Conservation (phyloP, 805 yeast genomes). For the Kurtzmaniella cleridarum region DNA sequence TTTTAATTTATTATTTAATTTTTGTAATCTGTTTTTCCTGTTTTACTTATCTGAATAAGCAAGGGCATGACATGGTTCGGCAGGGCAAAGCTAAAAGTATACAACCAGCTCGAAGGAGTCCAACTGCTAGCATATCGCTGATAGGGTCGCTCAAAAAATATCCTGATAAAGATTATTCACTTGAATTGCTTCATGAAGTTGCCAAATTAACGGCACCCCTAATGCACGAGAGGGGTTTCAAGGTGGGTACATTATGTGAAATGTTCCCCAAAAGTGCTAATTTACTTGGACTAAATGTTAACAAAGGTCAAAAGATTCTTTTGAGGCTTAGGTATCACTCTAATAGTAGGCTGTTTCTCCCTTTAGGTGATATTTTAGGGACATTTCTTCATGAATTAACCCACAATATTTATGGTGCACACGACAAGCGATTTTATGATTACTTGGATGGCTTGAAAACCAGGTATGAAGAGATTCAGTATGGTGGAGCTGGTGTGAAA, state of each 20-base stretch:
- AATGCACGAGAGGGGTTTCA: slow-evolving; percentile 61
- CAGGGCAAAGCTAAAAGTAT: slow-evolving; percentile 3
- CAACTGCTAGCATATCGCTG: slow-evolving; percentile 28
- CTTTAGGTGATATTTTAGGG: slow-evolving; percentile 63
- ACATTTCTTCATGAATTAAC: slow-evolving; percentile 86
- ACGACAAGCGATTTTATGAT: slow-evolving; percentile 64
- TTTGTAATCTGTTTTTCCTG: background rate
- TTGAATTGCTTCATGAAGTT: slow-evolving; percentile 56
- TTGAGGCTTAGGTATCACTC: slow-evolving; percentile 60
- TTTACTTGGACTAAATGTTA: slow-evolving; percentile 78
- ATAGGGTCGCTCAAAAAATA: slow-evolving; percentile 34
- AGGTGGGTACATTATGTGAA: slow-evolving; percentile 67
- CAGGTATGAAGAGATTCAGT: slow-evolving; percentile 41
- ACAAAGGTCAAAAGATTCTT: slow-evolving; percentile 67
- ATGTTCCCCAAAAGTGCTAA: slow-evolving; percentile 67
- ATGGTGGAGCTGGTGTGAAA: slow-evolving; percentile 32
- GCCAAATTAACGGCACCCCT: slow-evolving; percentile 73
- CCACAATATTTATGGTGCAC: slow-evolving; percentile 79
- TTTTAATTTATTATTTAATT: background rate
- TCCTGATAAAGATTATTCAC: slow-evolving; percentile 33
- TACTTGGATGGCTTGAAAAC: slow-evolving; percentile 56
- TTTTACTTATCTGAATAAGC: slow-evolving; percentile 1
- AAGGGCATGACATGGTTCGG: slow-evolving; percentile 10
- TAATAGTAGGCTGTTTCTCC: slow-evolving; percentile 50
- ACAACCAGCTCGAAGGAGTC: slow-evolving; percentile 21